Evolutionary conservation across 495 filamentous ascomycete species (phyloP), one percentile per base, ranked within the genome.

Genomic region (Symbiotaphrina buchneri): DNA sequence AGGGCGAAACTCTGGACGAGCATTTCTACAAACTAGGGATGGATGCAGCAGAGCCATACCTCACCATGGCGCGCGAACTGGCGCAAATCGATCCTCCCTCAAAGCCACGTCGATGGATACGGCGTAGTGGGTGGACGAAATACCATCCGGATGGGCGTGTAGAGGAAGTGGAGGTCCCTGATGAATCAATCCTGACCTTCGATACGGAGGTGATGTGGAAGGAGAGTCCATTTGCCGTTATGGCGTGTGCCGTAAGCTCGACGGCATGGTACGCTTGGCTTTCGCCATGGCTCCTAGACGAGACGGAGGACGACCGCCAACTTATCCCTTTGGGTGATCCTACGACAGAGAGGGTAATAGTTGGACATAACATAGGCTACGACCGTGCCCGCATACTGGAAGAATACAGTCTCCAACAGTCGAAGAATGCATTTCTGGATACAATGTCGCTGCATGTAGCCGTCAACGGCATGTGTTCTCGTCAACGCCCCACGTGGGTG

Each of bases 381-480:
- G 87, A 99, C 46, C 63, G 87, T 7, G 83, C 85, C 15, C 67
- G 90, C 17, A 67, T 93, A 30, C 45, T 65, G 7, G 87, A 99
- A 47, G 87, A 99, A 47, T 99, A 99, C 46, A 61, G 72, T 41
- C 46, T 94, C 23, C 51, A 62, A 30, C 83, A 91, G 46, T 69
- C 80, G 16, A 68, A 66, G 31, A 95, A 79, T 40, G 79, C 67
- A 25, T 99, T 92, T 43, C 47, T 99, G 17, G 87, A 99, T 54
- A 99, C 87, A 2, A 99, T 99, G 87, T 93, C 83, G 6, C 59
- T 99, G 30, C 87, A 99, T 46, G 84, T 94, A 5, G 87, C 87
- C 8, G 84, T 93, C 6, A 99, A 99, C 43, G 87, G 87, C 19
- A 99, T 99, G 87, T 99, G 87, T 46, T 94, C 87, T 6, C 75